Percentiles rank a stretch among this genome's conserved stretches.
Conservation (phyloP, 768 basidiomycete genomes). For the Hygrophorus russula region DNA sequence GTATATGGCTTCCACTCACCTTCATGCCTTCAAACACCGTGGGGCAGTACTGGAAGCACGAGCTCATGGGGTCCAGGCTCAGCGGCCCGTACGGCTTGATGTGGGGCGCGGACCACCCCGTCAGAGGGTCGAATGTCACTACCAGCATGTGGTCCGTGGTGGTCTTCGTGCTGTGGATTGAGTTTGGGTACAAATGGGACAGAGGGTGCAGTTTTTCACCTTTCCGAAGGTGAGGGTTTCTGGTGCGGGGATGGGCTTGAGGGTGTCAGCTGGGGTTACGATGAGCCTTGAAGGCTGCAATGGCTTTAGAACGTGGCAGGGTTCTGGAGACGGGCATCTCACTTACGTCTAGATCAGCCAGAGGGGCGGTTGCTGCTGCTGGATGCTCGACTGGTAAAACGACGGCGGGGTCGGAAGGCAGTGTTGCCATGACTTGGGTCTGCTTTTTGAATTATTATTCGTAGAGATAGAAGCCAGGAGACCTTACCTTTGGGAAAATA, state of each 20-base stretch:
- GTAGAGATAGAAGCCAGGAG: no score
- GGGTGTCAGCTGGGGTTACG: slow-evolving; percentile 30
- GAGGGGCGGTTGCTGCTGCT: no score
- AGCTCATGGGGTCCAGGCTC: slow-evolving; percentile 53
- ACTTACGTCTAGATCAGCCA: no score
- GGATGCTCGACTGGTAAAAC: no score
- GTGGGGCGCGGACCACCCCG: slow-evolving; percentile 62
- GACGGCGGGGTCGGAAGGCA: no score
- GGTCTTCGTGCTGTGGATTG: slow-evolving; percentile 22
- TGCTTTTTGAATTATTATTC: no score
- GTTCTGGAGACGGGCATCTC: no score
- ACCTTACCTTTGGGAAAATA: no score
- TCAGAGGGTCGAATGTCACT: slow-evolving; percentile 45
- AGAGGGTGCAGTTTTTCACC: slow-evolving; percentile 21
- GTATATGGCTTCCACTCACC: slow-evolving; percentile 15
- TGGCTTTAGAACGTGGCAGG: no score
- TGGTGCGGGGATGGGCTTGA: slow-evolving; percentile 39
- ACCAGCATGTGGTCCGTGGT: slow-evolving; percentile 75
- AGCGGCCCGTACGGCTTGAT: slow-evolving; percentile 69
- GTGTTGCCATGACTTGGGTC: no score
- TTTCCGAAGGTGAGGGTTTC: slow-evolving; percentile 46
- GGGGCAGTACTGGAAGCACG: slow-evolving; percentile 83
- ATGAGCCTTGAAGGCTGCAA: slow-evolving; percentile 45
- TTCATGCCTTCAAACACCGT: slow-evolving; percentile 86
- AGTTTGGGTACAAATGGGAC: background rate